These are phyloP conservation scores for Nepenthes mirabilis DNA, from an alignment of 148 eudicot genomes.

Conservation along the genomic window DNA sequence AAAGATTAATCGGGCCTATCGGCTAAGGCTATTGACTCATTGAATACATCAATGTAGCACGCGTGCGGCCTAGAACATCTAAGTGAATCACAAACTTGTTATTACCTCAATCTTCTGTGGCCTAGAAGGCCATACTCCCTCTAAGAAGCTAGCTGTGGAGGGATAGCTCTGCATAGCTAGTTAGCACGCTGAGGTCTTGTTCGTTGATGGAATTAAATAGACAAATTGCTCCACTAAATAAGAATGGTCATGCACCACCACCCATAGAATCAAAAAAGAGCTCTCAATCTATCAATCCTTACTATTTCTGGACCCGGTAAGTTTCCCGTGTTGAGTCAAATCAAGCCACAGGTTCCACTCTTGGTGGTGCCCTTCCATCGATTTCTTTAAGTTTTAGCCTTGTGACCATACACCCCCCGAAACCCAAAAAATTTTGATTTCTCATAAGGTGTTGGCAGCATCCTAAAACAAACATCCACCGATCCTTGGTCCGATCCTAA, in stretches of 20 bases:
- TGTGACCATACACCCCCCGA: too few relatives aligned
- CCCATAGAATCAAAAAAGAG: neutral
- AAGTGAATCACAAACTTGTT: conserved; percentile 13
- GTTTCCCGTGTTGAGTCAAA: too few relatives aligned
- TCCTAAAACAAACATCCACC: too few relatives aligned
- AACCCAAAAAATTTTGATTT: too few relatives aligned
- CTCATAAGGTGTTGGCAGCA: too few relatives aligned
- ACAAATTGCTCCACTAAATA: conserved; percentile 15
- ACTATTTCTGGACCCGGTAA: too few relatives aligned
- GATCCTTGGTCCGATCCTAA: too few relatives aligned
- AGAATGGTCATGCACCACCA: neutral
- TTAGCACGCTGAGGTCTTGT: conserved; percentile 39
- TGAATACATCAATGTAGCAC: neutral
- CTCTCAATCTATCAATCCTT: neutral
- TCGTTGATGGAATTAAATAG: conserved; percentile 24
- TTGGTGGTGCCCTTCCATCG: too few relatives aligned
- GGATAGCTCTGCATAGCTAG: conserved; percentile 25
- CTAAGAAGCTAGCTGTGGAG: conserved; percentile 5
- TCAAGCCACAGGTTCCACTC: too few relatives aligned
- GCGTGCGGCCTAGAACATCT: conserved; percentile 16
- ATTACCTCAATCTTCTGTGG: conserved; percentile 14
- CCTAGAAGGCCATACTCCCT: conserved; percentile 10
- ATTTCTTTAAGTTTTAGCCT: too few relatives aligned
- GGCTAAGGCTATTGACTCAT: conserved; percentile 13
- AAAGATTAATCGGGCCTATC: conserved; percentile 38